Base-by-base conservation (phyloP, 2,329 filamentous ascomycete genomes). In the Clarireedia homoeocarpa region DNA sequence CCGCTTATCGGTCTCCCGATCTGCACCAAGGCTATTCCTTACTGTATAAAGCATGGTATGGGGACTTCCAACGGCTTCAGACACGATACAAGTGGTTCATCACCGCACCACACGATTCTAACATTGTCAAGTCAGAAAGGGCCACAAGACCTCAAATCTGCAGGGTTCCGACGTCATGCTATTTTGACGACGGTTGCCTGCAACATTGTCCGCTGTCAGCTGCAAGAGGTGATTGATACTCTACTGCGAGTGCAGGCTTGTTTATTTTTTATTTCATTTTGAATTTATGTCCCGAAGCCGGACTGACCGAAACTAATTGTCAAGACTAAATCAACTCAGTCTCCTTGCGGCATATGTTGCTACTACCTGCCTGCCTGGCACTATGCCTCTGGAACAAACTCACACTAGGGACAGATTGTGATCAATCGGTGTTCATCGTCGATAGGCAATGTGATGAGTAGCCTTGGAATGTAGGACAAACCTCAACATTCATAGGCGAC, bases 101-200 rank as follows among this genome's bases (percentile, higher is more conserved):
- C 48, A 52, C 48, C 50, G 56, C 48, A 52, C 44, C 48, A 53
- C 47, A 55, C 34, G 47, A 34, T 40, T 23, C 12, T 20, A 20
- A 27, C 23, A 49, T 49, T 54, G 17, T 49, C 45, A 54, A 54
- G 52, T 54, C 46, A 42, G 12, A 55, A 45, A 36, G 48, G 48
- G 38, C 42, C 56, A 62, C 57, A 62, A 61, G 57, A 57, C 52
- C 53, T 51, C 26, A 39, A 34, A 48, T 58, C 59, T 66, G 63
- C 64, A 66, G 61, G 65, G 62, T 51, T 59, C 62, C 65, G 63
- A 62, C 56, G 59, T 65, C 63, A 66, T 58, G 46, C 51, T 60
- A 61, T 60, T 59, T 58, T 62, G 57, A 59, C 60, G 54, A 60
- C 61, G 60, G 62, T 24, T 62, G 58, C 61, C 56, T 54, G 52